Percentiles rank a stretch among this genome's conserved stretches.
phyloP scores from a whole-genome alignment of 192 early-diverging fungal genomes.

The Mortierella hygrophila region DNA sequence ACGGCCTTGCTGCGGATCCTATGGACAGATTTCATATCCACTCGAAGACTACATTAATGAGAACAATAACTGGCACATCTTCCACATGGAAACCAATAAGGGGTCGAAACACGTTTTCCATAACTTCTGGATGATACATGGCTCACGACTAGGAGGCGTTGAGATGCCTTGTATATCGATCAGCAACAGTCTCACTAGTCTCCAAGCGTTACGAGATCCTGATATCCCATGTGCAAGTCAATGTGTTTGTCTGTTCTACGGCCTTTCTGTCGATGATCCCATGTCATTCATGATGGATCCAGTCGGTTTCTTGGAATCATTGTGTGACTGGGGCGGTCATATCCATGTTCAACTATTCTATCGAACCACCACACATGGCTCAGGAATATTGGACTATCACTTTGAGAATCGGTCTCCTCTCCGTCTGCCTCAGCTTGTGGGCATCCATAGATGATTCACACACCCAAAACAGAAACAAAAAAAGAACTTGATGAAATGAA shows the following conservation, averaged over 20 bases:
- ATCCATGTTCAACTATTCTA: conserved; percentile 5
- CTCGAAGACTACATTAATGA: conserved; percentile 6
- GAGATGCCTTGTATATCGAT: not conserved
- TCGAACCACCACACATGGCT: conserved; percentile 9
- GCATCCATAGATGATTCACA: not conserved
- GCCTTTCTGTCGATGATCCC: not conserved
- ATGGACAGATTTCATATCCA: not conserved
- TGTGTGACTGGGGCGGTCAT: not conserved
- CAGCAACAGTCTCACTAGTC: no score
- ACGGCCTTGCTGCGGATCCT: not conserved
- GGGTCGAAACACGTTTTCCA: not conserved
- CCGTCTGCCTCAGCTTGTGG: not conserved
- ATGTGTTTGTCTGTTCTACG: not conserved
- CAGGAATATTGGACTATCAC: conserved; percentile 1
- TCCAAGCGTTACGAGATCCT: no score
- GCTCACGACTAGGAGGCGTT: conserved; percentile 12
- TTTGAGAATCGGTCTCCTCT: not conserved
- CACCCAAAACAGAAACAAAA: not conserved
- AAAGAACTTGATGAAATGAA: not conserved
- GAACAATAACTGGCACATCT: conserved; percentile 17
- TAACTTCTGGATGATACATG: conserved; percentile 3
- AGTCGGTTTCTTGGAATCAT: not conserved
- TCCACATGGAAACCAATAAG: not conserved
- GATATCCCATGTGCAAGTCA: not conserved
- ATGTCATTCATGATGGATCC: conserved; percentile 1